A percentile compares a stretch with the other conserved stretches of the same genome.
phyloP scores from a whole-genome alignment of 176 grass and related monocot species.

The Ananas comosus region DNA sequence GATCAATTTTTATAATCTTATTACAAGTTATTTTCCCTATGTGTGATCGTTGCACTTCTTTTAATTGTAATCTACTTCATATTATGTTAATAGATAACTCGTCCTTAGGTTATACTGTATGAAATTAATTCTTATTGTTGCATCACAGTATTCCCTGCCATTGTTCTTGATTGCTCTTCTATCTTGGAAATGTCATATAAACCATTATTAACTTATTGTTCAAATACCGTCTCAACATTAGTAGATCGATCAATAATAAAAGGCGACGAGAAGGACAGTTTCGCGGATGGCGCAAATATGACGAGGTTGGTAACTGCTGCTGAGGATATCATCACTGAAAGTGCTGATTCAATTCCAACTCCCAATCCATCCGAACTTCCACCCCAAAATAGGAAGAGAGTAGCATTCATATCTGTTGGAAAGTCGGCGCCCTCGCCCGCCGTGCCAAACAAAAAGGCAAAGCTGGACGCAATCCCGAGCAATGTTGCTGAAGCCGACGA shows the following conservation, averaged over 20 bases:
- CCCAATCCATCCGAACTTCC: slow-evolving; percentile 5
- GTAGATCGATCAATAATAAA: background rate
- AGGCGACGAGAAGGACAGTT: slow-evolving; percentile 8
- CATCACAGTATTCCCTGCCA: no score
- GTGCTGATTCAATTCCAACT: slow-evolving; percentile 4
- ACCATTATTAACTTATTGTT: background rate
- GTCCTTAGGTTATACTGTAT: no score
- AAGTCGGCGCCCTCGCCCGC: slow-evolving; percentile 7
- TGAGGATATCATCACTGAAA: background rate
- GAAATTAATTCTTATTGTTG: no score
- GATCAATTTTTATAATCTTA: no score
- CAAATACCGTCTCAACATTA: background rate
- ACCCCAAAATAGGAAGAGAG: slow-evolving; percentile 31
- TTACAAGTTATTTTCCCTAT: no score
- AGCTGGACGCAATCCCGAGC: slow-evolving; percentile 17
- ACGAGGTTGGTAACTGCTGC: slow-evolving; percentile 6
- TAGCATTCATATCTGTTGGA: slow-evolving; percentile 50
- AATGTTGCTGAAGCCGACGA: slow-evolving; percentile 16
- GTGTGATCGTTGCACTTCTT: no score
- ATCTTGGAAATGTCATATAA: no score
- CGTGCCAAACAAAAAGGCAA: slow-evolving; percentile 33
- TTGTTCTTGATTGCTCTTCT: no score
- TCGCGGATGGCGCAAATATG: background rate
- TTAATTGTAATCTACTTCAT: no score
- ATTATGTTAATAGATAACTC: no score